Evolutionary conservation across 495 filamentous ascomycete genomes (phyloP).

Genomic region (Neurospora intermedia): DNA sequence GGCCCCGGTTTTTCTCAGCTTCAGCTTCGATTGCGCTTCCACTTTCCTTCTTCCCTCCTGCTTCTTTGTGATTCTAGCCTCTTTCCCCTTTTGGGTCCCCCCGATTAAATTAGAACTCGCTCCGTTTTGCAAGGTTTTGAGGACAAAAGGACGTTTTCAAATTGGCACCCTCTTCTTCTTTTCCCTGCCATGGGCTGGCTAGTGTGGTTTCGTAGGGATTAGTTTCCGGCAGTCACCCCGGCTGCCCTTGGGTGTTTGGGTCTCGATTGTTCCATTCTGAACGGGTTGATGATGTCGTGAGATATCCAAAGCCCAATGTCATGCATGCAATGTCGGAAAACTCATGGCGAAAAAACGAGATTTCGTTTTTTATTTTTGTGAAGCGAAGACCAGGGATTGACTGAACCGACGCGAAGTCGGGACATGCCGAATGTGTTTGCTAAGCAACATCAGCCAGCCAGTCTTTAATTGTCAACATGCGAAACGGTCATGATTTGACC

Average conservation of each 20-base stretch:
- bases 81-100: not conserved
- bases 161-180: not conserved
- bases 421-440: not conserved
- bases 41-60: not conserved
- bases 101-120: not conserved
- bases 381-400: not conserved
- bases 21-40: not conserved
- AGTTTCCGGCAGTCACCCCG: not conserved
- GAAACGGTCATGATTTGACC: not conserved
- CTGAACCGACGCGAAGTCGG: not conserved
- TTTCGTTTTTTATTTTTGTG: not conserved
- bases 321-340: not conserved
- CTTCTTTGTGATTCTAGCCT: not conserved
- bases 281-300: not conserved
- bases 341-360: not conserved
- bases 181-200: not conserved
- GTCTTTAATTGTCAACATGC: not conserved
- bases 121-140: not conserved
- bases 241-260: not conserved
- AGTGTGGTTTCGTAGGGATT: not conserved
- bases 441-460: not conserved
- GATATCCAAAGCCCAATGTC: not conserved
- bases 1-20: not conserved
- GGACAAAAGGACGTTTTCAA: not conserved
- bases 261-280: not conserved